These are phyloP conservation scores for Taphrina flavorubra DNA, from an alignment of 1,139 yeast species.

Conservation along the genomic window DNA sequence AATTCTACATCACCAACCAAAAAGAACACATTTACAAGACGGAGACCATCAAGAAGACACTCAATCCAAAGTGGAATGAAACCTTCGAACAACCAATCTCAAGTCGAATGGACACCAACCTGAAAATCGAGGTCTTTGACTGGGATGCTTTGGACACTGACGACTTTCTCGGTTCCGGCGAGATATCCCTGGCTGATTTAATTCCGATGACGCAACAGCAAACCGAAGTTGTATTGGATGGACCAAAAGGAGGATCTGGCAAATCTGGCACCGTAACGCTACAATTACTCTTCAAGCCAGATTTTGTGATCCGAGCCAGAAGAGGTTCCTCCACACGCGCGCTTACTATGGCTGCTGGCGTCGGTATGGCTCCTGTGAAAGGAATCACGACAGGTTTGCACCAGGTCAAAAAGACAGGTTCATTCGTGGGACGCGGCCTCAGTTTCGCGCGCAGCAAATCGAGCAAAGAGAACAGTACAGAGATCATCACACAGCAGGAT, in stretches of 20 bases:
- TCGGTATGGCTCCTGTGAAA: conserved; percentile 49
- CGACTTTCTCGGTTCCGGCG: conserved; percentile 75
- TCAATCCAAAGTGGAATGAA: conserved; percentile 88
- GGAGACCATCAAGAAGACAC: conserved; percentile 79
- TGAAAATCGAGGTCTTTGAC: conserved; percentile 69
- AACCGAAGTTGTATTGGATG: conserved; percentile 60
- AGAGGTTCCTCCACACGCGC: conserved; percentile 44
- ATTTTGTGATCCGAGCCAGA: conserved; percentile 60
- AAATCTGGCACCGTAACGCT: conserved; percentile 66
- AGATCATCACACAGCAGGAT: background rate
- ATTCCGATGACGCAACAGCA: conserved; percentile 63
- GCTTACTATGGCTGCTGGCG: conserved; percentile 43
- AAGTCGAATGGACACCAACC: conserved; percentile 65
- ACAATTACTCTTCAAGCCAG: conserved; percentile 69
- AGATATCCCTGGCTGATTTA: conserved; percentile 64
- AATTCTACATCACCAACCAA: conserved; percentile 61
- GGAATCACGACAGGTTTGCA: conserved; percentile 47
- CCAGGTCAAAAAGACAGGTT: conserved; percentile 40
- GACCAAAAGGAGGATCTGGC: conserved; percentile 61
- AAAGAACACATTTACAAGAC: conserved; percentile 72
- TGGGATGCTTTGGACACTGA: conserved; percentile 92
- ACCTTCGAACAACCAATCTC: conserved; percentile 59
- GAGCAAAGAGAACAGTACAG: background rate
- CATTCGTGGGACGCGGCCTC: conserved; percentile 33
- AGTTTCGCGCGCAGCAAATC: conserved; percentile 3